phyloP scores from a whole-genome alignment of 495 filamentous ascomycete species.

The Podospora tetraspora region DNA sequence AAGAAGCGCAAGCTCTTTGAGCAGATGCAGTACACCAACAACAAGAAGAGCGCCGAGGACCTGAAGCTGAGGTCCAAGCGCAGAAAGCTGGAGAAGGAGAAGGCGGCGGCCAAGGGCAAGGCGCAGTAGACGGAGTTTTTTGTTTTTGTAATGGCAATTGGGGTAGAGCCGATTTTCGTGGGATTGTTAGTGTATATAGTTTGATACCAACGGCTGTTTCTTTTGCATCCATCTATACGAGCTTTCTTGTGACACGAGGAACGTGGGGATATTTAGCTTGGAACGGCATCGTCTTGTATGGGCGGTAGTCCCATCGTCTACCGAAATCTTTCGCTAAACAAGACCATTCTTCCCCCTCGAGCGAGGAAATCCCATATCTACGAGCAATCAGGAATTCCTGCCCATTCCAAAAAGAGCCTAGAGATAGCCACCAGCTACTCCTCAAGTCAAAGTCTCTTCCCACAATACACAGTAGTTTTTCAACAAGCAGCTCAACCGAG shows the following conservation, averaged over 20 bases:
- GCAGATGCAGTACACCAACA: slow-evolving; percentile 88
- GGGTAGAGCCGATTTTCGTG: not conserved
- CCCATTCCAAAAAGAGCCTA: too few relatives aligned
- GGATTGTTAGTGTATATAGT: not conserved
- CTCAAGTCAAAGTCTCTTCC: too few relatives aligned
- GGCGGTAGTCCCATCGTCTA: not conserved
- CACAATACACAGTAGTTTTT: not conserved
- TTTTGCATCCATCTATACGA: not conserved
- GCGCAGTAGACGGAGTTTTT: slow-evolving; percentile 9
- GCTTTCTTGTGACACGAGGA: not conserved
- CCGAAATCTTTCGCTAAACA: not conserved
- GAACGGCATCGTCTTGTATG: too few relatives aligned
- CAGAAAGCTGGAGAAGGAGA: slow-evolving; percentile 77
- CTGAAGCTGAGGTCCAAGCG: slow-evolving; percentile 72
- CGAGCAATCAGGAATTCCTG: not conserved
- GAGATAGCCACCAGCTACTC: too few relatives aligned
- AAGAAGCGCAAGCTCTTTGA: slow-evolving; percentile 86
- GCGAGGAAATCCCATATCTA: not conserved
- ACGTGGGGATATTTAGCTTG: too few relatives aligned
- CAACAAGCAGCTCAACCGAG: not conserved
- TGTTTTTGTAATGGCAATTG: slow-evolving; percentile 25
- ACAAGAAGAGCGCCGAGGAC: slow-evolving; percentile 74
- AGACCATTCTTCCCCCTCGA: not conserved
- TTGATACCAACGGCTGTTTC: not conserved
- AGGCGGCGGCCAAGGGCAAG: slow-evolving; percentile 30